Percentiles rank a stretch among this genome's conserved stretches.
Evolutionary conservation across 1,139 yeast species (phyloP).

Genomic region (Hyphopichia pseudoburtonii): DNA sequence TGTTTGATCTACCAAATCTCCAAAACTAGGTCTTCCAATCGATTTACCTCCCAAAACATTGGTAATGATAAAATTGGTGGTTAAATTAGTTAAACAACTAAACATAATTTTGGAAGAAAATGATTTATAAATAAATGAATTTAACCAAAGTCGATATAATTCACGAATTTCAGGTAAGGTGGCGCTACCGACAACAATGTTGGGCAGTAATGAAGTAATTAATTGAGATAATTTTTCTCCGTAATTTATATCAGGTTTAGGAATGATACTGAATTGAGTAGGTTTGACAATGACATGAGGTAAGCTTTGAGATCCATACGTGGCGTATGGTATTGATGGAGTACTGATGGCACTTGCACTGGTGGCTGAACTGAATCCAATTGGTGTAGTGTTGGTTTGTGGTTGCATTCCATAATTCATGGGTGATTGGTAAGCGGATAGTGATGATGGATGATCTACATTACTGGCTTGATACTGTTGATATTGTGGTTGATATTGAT

Average conservation of each 20-base stretch:
- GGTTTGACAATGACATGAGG: conserved; percentile 17
- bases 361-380: not conserved
- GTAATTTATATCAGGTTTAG: conserved; percentile 17
- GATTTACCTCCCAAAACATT: conserved; percentile 23
- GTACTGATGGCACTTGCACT: not conserved
- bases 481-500: not conserved
- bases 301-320: conserved; percentile 9
- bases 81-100: conserved; percentile 39
- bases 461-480: not conserved
- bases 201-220: conserved; percentile 17
- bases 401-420: conserved; percentile 28
- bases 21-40: conserved; percentile 8
- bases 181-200: conserved; percentile 28
- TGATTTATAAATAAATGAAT: conserved; percentile 27
- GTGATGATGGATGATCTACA: conserved; percentile 13
- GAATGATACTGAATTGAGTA: conserved; percentile 14
- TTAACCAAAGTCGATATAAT: conserved; percentile 36
- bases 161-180: conserved; percentile 29
- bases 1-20: conserved; percentile 15
- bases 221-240: conserved; percentile 11
- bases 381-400: not conserved
- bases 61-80: conserved; percentile 41
- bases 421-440: conserved; percentile 19
- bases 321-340: not conserved
- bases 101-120: conserved; percentile 27